A percentile compares a stretch with the other conserved stretches of the same genome.
Conservation (phyloP, 2,329 filamentous ascomycete genomes). For the Amylocarpus encephaloides region DNA sequence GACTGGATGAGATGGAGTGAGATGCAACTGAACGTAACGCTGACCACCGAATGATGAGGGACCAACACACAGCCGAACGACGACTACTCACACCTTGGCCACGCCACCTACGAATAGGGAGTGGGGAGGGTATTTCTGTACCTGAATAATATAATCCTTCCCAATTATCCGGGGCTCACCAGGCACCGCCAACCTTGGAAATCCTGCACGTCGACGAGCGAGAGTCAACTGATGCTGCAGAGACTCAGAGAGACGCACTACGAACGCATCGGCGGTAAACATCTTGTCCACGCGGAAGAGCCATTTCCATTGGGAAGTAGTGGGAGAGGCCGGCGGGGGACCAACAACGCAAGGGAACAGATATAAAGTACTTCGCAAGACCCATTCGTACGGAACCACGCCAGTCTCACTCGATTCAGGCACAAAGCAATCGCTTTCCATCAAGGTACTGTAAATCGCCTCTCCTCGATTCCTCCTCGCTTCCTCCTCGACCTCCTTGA, state of each 20-base stretch:
- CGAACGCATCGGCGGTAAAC: not conserved
- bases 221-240: slow-evolving; percentile 6
- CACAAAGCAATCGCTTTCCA: not conserved
- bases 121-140: not conserved
- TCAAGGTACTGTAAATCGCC: too few relatives aligned
- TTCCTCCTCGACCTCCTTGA: not conserved
- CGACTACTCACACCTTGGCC: too few relatives aligned
- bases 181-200: slow-evolving; percentile 2
- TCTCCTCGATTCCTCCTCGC: too few relatives aligned
- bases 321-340: too few relatives aligned
- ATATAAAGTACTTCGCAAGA: too few relatives aligned
- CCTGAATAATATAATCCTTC: slow-evolving; percentile 5
- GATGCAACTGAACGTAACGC: too few relatives aligned
- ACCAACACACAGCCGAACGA: too few relatives aligned
- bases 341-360: too few relatives aligned
- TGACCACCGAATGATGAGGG: too few relatives aligned
- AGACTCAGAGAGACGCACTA: not conserved
- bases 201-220: not conserved
- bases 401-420: not conserved
- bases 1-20: too few relatives aligned
- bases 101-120: too few relatives aligned
- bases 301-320: too few relatives aligned
- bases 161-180: slow-evolving; percentile 3
- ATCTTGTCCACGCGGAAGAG: not conserved
- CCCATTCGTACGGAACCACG: not conserved